Evolutionary conservation across 345 rosid genomes (phyloP), one percentile per base, ranked within the genome.

Genomic region (Eucalyptus shirleyi): DNA sequence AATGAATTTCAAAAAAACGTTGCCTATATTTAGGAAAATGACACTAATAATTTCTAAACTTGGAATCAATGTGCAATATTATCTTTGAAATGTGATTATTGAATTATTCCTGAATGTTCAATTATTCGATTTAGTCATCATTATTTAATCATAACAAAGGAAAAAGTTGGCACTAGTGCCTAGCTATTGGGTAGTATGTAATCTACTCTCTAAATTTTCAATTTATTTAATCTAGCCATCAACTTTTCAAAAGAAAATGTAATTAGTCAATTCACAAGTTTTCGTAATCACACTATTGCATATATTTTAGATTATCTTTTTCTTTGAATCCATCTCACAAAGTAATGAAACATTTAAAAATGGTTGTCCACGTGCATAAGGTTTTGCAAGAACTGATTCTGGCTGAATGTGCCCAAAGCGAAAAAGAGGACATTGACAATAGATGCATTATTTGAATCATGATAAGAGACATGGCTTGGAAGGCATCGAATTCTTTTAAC

Each of bases 21-120:
- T 53, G 26, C 59, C 8, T 11, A 56, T 56, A 56, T 56, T 56
- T 56, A 23, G 14, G 3, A 23, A 56, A 56, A 24, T 56, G 30
- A 26, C 62, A 10, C 62, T 53, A 10, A 24, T 56, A 24, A 56
- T 56, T 26, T 56, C 62, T 56, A 2, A 56, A 56, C 3, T 56
- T 2, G 12, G 3, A 56, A 24, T 10, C 13, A 4, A 24, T 9
- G 3, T 9, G 30, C 62, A 26, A 24, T 56, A 4, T 56, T 56
- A 0, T 56, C 62, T 56, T 56, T 24, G 62, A 56, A 56, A 24
- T 56, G 13, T 56, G 28, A 26, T 0, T 53, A 9, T 8, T 2
- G 2, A 53, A 21, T 53, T 53, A 53, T 56, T 56, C 6, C 2
- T 24, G 0, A 56, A 24, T 0, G 2, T 24, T 24, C 6, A 56